Percentiles rank a stretch among this genome's conserved stretches.
Evolutionary conservation across 1,139 yeast species (phyloP).

Genomic region (Insectozyma bohioensis): DNA sequence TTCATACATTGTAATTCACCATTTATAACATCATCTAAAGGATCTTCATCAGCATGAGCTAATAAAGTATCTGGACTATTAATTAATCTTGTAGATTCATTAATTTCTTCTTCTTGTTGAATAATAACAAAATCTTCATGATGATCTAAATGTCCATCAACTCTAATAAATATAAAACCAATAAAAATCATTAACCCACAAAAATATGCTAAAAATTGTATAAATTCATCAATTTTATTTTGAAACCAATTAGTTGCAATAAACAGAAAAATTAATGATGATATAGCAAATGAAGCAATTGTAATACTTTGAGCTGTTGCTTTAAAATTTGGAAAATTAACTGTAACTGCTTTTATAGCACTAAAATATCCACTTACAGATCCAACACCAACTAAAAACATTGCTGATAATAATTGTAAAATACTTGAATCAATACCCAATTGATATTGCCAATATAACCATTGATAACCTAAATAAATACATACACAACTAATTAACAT

Average conservation of each 20-base stretch:
- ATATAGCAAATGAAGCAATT: conserved; percentile 41
- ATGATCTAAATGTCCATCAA: conserved; percentile 27
- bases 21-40: conserved; percentile 5
- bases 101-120: conserved; percentile 15
- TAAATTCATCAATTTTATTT: conserved; percentile 24
- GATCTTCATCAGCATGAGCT: conserved; percentile 5
- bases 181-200: conserved; percentile 26
- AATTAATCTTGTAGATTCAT: conserved; percentile 9
- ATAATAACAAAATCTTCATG: conserved; percentile 8
- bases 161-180: conserved; percentile 32
- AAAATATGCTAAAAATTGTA: conserved; percentile 23
- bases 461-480: conserved; percentile 27
- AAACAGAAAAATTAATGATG: conserved; percentile 28
- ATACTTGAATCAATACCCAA: conserved; percentile 19
- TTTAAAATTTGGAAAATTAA: conserved; percentile 31
- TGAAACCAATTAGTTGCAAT: conserved; percentile 22
- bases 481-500: conserved; percentile 26
- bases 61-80: conserved; percentile 9
- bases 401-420: conserved; percentile 23
- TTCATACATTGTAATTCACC: conserved; percentile 16
- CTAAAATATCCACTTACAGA: conserved; percentile 36
- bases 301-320: conserved; percentile 39
- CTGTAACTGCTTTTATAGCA: conserved; percentile 34
- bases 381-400: conserved; percentile 35
- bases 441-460: conserved; percentile 24